These are phyloP conservation scores for Aspergillus ochraceus DNA, from an alignment of 2,329 filamentous ascomycete species.

Conservation along the genomic window DNA sequence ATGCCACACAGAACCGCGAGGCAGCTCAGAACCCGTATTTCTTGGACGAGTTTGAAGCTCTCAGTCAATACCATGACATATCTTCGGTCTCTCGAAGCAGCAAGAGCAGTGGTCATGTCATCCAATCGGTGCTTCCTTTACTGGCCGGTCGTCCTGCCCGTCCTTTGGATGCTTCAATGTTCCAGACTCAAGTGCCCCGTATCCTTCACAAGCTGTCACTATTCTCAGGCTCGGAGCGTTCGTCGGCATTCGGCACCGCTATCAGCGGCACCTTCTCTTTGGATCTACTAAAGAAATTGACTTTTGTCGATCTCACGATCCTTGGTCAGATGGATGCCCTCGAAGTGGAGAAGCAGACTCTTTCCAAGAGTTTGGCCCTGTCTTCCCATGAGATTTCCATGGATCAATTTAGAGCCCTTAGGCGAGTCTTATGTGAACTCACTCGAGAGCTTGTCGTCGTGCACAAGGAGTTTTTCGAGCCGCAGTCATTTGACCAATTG, in stretches of 20 bases:
- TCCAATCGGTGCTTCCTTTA: constrained; percentile 35
- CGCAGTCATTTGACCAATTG: constrained; percentile 26
- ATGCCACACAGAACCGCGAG: constrained; percentile 30
- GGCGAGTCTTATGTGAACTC: constrained; percentile 46
- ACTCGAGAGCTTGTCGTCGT: constrained; percentile 34
- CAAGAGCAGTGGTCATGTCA: constrained; percentile 13
- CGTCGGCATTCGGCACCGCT: constrained; percentile 40
- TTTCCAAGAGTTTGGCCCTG: constrained; percentile 57
- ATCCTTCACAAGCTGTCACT: constrained; percentile 37
- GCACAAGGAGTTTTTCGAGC: constrained; percentile 37
- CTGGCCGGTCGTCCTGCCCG: constrained; percentile 40
- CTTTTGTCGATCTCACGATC: constrained; percentile 53
- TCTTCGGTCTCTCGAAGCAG: constrained; percentile 17
- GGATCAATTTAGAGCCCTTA: constrained; percentile 54
- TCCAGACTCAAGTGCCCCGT: constrained; percentile 34
- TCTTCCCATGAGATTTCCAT: constrained; percentile 52
- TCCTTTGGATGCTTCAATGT: constrained; percentile 33
- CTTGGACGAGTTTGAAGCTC: constrained; percentile 44
- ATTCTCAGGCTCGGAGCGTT: constrained; percentile 34
- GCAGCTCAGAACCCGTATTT: constrained; percentile 44
- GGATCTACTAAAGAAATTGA: constrained; percentile 58
- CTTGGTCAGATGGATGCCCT: constrained; percentile 63
- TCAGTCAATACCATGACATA: constrained; percentile 49
- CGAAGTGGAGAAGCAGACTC: constrained; percentile 63
- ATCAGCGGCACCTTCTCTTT: constrained; percentile 52